Evolutionary conservation across 2,329 filamentous ascomycete genomes (phyloP).

Genomic region (Aspergillus pseudonomiae): DNA sequence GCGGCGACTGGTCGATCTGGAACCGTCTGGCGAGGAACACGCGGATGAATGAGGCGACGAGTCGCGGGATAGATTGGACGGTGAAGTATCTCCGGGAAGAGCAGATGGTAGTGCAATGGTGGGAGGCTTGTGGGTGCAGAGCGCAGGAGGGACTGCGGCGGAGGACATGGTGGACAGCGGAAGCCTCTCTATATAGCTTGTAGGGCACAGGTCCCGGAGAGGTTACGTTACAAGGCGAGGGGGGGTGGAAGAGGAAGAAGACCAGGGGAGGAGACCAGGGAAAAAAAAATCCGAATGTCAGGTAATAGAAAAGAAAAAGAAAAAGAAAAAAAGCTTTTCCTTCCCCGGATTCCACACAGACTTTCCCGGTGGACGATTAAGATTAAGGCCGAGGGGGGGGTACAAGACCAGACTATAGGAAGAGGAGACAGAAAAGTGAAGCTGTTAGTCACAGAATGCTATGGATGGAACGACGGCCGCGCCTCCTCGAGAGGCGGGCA

Average conservation of each 20-base stretch:
- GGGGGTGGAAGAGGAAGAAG: constrained; percentile 10
- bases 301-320: constrained; percentile 1
- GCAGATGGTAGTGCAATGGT: constrained; percentile 25
- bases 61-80: constrained; percentile 29
- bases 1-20: constrained; percentile 43
- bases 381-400: constrained; percentile 21
- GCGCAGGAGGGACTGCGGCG: constrained; percentile 25
- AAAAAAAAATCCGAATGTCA: constrained; percentile 16
- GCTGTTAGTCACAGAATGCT: constrained; percentile 42
- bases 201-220: constrained; percentile 15
- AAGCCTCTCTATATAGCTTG: constrained; percentile 25
- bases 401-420: constrained; percentile 15
- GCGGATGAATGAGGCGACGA: constrained; percentile 36
- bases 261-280: constrained; percentile 11
- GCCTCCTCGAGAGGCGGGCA: constrained; percentile 17
- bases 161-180: constrained; percentile 33
- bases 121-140: constrained; percentile 30
- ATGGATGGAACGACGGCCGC: constrained; percentile 18
- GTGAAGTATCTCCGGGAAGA: constrained; percentile 25
- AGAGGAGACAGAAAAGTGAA: constrained; percentile 24
- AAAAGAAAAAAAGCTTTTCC: constrained; percentile 18
- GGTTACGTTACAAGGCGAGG: constrained; percentile 16
- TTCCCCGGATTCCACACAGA: constrained; percentile 37
- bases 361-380: constrained; percentile 21
- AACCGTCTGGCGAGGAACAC: constrained; percentile 40